Conservation (phyloP, 139 green algal genomes). For the Chlorella sp. region DNA sequence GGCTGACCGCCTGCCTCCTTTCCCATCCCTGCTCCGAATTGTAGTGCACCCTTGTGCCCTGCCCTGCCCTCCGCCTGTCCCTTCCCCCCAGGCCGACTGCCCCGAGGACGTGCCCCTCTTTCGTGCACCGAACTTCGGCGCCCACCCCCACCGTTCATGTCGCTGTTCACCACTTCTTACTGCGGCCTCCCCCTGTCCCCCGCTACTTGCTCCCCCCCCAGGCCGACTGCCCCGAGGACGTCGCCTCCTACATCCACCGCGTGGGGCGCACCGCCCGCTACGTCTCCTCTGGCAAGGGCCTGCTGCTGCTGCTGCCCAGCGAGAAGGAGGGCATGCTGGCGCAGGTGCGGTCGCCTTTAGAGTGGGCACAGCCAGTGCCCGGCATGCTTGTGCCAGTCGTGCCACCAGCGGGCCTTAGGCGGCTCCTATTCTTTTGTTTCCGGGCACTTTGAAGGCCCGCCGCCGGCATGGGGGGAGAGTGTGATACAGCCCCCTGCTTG, state of each 20-base stretch:
- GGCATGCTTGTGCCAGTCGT: too few relatives aligned
- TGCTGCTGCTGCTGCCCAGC: conserved; percentile 83
- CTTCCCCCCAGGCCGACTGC: conserved; percentile 82
- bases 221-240: conserved; percentile 95
- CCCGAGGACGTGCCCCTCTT: conserved; percentile 91
- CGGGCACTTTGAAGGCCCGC: too few relatives aligned
- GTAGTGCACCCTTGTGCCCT: too few relatives aligned
- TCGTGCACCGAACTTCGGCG: conserved; percentile 99
- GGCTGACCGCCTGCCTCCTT: too few relatives aligned
- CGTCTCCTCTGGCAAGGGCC: conserved; percentile 62
- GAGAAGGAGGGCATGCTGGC: conserved; percentile 74
- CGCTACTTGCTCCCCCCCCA: conserved; percentile 38
- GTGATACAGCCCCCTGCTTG: too few relatives aligned
- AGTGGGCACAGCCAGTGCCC: too few relatives aligned
- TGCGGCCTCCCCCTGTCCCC: neutral
- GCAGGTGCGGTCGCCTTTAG: conserved; percentile 23
- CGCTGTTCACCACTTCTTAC: too few relatives aligned
- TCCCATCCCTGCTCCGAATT: too few relatives aligned
- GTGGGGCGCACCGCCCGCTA: conserved; percentile 88
- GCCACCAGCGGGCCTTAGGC: too few relatives aligned
- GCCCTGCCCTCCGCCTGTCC: neutral
- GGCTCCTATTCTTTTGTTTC: too few relatives aligned
- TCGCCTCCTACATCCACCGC: conserved; percentile 94
- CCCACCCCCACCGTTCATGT: too few relatives aligned
- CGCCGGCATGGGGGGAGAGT: too few relatives aligned